Percentiles rank a stretch among this genome's conserved stretches.
These are phyloP conservation scores for Moelleriella libera DNA, from an alignment of 2,329 filamentous ascomycete species.

Conservation along the genomic window DNA sequence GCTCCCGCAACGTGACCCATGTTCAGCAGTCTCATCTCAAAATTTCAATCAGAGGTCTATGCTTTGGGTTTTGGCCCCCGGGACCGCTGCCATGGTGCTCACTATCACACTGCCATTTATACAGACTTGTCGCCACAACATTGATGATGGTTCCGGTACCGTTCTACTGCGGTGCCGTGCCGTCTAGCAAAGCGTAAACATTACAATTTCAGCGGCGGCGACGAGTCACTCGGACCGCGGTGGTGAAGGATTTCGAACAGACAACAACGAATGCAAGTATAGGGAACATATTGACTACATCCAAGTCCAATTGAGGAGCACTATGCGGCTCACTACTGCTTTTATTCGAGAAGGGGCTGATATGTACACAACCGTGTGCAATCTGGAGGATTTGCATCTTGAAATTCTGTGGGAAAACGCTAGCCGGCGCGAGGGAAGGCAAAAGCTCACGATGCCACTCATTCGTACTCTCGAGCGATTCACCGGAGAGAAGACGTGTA, in stretches of 20 bases:
- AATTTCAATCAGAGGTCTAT: conserved; percentile 45
- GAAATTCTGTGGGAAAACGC: too few relatives aligned
- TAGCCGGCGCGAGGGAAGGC: too few relatives aligned
- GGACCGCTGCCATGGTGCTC: conserved; percentile 22
- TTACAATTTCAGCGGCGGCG: conserved; percentile 7
- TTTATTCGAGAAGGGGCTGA: conserved; percentile 20
- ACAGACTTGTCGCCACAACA: conserved; percentile 32
- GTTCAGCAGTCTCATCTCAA: conserved; percentile 42
- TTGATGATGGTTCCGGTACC: conserved; percentile 36
- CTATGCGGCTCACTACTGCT: conserved; percentile 24
- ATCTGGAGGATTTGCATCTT: too few relatives aligned
- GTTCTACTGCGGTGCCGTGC: conserved; percentile 23
- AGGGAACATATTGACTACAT: conserved; percentile 8
- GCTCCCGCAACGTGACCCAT: conserved; percentile 37
- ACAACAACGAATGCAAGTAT: conserved; percentile 4
- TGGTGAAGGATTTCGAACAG: not conserved
- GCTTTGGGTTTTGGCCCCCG: conserved; percentile 48
- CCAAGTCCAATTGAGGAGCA: conserved; percentile 25
- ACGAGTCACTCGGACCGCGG: not conserved
- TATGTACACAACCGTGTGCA: too few relatives aligned
- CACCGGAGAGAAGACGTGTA: too few relatives aligned
- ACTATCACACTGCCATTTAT: conserved; percentile 36
- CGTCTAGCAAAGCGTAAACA: conserved; percentile 14
- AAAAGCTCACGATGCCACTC: too few relatives aligned
- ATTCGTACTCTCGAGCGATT: too few relatives aligned